Evolutionary conservation across 2,329 filamentous ascomycete species (phyloP).

Genomic region (Aspergillus floridensis): DNA sequence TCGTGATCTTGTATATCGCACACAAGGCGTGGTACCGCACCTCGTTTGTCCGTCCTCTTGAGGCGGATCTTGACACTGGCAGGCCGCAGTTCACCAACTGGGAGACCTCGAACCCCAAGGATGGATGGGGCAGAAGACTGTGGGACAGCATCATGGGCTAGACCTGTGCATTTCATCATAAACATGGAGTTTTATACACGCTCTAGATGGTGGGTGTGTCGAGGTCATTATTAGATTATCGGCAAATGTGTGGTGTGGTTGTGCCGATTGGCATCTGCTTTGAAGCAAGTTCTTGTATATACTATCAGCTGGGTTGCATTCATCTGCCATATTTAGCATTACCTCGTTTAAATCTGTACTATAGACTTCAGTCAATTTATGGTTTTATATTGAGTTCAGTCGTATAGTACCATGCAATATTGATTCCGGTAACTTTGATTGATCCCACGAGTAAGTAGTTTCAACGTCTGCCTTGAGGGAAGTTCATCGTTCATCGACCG

Average conservation of each 20-base stretch:
- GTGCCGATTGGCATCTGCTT: background rate
- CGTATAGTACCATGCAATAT: too few species aligned
- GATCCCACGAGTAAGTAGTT: too few species aligned
- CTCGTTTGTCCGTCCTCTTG: conserved; percentile 33
- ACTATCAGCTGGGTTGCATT: background rate
- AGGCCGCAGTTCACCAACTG: conserved; percentile 29
- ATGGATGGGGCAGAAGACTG: conserved; percentile 20
- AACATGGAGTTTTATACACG: background rate
- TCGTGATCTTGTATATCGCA: conserved; percentile 55
- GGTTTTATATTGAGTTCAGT: background rate
- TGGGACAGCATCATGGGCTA: conserved; percentile 6
- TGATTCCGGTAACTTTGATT: too few species aligned
- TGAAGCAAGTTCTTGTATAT: background rate
- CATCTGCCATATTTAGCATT: background rate
- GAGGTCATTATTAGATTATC: background rate
- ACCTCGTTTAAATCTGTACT: background rate
- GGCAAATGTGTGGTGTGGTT: background rate
- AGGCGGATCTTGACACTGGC: conserved; percentile 45
- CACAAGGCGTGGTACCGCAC: conserved; percentile 52
- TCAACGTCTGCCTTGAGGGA: background rate
- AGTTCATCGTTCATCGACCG: background rate
- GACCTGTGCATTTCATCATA: background rate
- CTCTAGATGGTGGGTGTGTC: background rate
- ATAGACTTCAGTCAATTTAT: background rate
- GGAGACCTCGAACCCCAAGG: conserved; percentile 28